A percentile compares a stretch with the other conserved stretches of the same genome.
Conservation (phyloP, 2,329 filamentous ascomycete species). For the Mycosphaerella arachidis region DNA sequence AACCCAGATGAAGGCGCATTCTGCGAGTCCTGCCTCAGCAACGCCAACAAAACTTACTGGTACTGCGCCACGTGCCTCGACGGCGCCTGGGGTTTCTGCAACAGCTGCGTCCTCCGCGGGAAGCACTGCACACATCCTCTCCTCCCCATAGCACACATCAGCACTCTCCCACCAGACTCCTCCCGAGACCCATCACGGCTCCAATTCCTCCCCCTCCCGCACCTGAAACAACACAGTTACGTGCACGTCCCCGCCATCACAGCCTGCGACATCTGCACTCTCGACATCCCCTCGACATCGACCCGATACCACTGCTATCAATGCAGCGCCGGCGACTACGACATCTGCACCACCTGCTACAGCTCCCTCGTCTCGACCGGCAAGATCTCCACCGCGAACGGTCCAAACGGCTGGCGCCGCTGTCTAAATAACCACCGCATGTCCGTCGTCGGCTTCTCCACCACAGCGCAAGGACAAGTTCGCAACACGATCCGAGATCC, state of each 20-base stretch:
- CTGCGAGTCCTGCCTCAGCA: slow-evolving; percentile 69
- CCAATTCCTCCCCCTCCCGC: slow-evolving; percentile 24
- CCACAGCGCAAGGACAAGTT: slow-evolving; percentile 56
- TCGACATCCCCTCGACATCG: slow-evolving; percentile 64
- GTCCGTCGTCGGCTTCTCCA: slow-evolving; percentile 72
- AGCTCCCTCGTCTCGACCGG: slow-evolving; percentile 57
- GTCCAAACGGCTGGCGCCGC: slow-evolving; percentile 74
- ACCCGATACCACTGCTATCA: slow-evolving; percentile 74
- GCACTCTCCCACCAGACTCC: slow-evolving; percentile 21
- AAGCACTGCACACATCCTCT: slow-evolving; percentile 76
- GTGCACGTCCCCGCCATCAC: slow-evolving; percentile 50
- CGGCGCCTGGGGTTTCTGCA: slow-evolving; percentile 93
- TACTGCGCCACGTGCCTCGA: slow-evolving; percentile 82
- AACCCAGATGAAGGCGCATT: slow-evolving; percentile 74
- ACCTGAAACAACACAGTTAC: slow-evolving; percentile 40
- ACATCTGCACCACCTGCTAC: slow-evolving; percentile 79
- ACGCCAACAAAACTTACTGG: slow-evolving; percentile 84
- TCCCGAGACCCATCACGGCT: slow-evolving; percentile 18
- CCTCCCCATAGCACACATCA: slow-evolving; percentile 64
- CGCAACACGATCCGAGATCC: slow-evolving; percentile 66
- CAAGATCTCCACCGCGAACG: slow-evolving; percentile 69
- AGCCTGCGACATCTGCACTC: slow-evolving; percentile 76
- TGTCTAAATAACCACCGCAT: slow-evolving; percentile 80
- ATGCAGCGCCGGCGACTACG: slow-evolving; percentile 78
- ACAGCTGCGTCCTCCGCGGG: slow-evolving; percentile 77